A percentile compares a stretch with the other conserved stretches of the same genome.
phyloP scores from a whole-genome alignment of 441 rosid genomes.

The Hura crepitans region DNA sequence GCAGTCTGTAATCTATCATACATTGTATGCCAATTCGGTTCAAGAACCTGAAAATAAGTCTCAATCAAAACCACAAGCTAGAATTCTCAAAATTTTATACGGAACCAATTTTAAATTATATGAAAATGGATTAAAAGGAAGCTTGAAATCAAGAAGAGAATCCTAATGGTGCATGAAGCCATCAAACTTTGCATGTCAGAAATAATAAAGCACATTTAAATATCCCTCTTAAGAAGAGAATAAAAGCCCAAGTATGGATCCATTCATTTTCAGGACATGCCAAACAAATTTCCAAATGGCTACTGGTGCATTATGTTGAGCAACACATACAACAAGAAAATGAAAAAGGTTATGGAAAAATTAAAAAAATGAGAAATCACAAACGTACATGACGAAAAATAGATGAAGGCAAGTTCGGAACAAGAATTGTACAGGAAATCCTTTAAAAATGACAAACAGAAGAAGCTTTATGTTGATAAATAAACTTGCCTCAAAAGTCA shows the following conservation, averaged over 20 bases:
- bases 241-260: neutral
- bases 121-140: neutral
- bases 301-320: neutral
- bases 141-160: neutral
- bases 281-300: neutral
- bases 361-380: neutral
- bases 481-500: conserved; percentile 88
- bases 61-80: conserved; percentile 6
- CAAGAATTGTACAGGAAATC: neutral
- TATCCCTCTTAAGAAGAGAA: neutral
- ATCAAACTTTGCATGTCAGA: neutral
- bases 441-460: neutral
- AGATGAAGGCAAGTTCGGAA: neutral
- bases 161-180: neutral
- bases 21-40: conserved; percentile 97
- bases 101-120: neutral
- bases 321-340: neutral
- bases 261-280: neutral
- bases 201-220: neutral
- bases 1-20: conserved; percentile 66
- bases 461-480: neutral
- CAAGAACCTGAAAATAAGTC: conserved; percentile 71
- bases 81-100: neutral
- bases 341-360: neutral
- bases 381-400: neutral